Base-by-base conservation (phyloP, 352 stramenopile genomes). In the Phytopythium kandeliae region DNA sequence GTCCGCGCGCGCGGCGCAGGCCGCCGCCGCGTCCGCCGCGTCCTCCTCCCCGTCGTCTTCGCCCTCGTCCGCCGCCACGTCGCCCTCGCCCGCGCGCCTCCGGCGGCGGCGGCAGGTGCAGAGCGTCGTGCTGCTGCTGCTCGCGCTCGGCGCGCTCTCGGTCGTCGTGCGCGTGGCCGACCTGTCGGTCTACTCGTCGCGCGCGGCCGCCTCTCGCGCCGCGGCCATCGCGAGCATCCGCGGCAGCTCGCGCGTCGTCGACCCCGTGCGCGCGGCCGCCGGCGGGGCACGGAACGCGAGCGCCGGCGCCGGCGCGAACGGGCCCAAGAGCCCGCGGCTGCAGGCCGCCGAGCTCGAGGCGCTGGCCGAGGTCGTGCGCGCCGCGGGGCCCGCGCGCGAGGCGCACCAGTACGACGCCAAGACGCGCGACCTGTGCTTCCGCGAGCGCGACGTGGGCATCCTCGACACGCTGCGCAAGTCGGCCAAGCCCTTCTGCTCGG, bases 381-480 rank as follows among this genome's bases (percentile, higher is more conserved):
- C 46, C 6, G 54, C 63, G 9, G 34, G 44, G 26, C 65, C 65
- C 33, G 49, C 30, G 19, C 69, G 46, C 24, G 46, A 31, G 15
- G 42, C 61, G 0, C 65, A 59, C 25, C 54, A 67, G 26, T 42
- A 58, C 19, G 68, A 73, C 52, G 43, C 17, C 17, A 61, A 49
- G 40, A 57, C 47, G n/a, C 52, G 60, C 33, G 36, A 43, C 7
- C 35, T 59, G 33, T 80, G 66, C 53, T 67, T 63, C 37, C 31
- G 48, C 2, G 43, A 76, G 50, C 57, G 67, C 17, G 69, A 80
- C 42, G 47, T 70, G 5, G 69, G 69, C 1, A 62, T 76, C 16
- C 59, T 76, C 45, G 16, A 45, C 2, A 53, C 57, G 7, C 24
- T 70, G 13, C 54, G 51, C 12, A 28, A 71, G 17, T 41, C 66